Evolutionary conservation across 2,329 filamentous ascomycete genomes (phyloP), one percentile per base, ranked within the genome.

Genomic region (Macrophomina pseudophaseolina): DNA sequence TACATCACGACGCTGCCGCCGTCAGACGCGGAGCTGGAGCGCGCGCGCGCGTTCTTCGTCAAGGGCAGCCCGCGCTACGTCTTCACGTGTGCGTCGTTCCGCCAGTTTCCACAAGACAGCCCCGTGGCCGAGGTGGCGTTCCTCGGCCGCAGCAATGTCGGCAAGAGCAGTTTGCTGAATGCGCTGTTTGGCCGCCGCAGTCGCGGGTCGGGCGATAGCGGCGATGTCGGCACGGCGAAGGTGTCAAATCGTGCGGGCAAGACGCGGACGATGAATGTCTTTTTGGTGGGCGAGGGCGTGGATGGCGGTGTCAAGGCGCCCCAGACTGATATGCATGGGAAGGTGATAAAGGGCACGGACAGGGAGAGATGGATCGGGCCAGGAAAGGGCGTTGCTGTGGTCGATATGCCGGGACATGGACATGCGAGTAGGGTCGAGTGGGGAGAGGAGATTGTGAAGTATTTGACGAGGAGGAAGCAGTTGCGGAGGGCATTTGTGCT

Each of bases 381-480:
- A 0, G 78, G 79, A 0, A 81, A 80, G 0, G 73, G 90, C 33
- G 83, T 88, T 0, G 48, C 42, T 14, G 81, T 92, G 40, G 80
- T 92, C 23, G 90, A 92, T 75, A 90, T 90, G 85, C 90, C 90
- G 1, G 90, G 90, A 0, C 92, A 92, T 72, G 90, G 90, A 4
- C 83, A 86, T 66, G 88, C 85, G 1, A 88, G 86, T 72, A 78
- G 84, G 40, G 75, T 81, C 8, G 85, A 87, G 71, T 91, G 89
- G 88, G 90, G 90, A 0, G 73, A 76, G 30, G 87, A 91, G 75
- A 89, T 91, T 68, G 81, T 91, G 80, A 91, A 90, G 74, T 91
- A 90, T 77, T 75, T 92, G 38, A 80, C 82, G 69, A 80, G 82
- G 51, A 82, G 90, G 68, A 87, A 85, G 72, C 87, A 91, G 79